Evolutionary conservation across 805 yeast species (phyloP), one percentile per base, ranked within the genome.

Genomic region (Debaryomyces maramus): DNA sequence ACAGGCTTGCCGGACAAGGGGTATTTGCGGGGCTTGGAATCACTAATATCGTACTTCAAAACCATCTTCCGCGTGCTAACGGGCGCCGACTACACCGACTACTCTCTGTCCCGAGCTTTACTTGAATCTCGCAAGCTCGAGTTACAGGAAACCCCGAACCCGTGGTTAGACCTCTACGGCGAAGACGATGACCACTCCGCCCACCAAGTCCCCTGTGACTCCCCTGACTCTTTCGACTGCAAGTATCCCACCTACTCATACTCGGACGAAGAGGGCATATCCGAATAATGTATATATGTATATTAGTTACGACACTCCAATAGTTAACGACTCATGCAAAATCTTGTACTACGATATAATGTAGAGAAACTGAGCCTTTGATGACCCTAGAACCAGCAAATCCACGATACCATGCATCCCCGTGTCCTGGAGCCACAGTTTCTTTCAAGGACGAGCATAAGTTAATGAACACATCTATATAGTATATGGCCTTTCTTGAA

Each of bases 11-110:
- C 88, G 2, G 99, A 93, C 62, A 56, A 64, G 46, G 99, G 99
- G 1, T 93, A 88, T 58, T 63, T 89, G 30, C 74, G 91, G 37
- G 99, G 99, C 0, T 60, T 93, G 27, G 63, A 68, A 22, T 80
- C 93, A n/a, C 70, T 95, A 33, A 73, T 73, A n/a, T 73, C 71
- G 40, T 88, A 88, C 56, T 80, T 88, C 53, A 67, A 71, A 49
- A 48, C 66, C 17, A 78, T 88, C 47, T 87, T 84, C 66, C 56
- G 64, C 32, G 69, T 74, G 29, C 60, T 84, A 29, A 73, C 85
- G 0, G 78, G 75, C 6, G 26, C 27, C 14, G 43, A 44, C 11
- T 39, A 36, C 21, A 37, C 30, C 7, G 36, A 33, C 7, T 32
- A 42, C 7, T 16, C 21, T 6, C 8, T 8, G 27, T 21, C 28